Conservation (phyloP, 768 basidiomycete genomes). For the Lyophyllum semitale region DNA sequence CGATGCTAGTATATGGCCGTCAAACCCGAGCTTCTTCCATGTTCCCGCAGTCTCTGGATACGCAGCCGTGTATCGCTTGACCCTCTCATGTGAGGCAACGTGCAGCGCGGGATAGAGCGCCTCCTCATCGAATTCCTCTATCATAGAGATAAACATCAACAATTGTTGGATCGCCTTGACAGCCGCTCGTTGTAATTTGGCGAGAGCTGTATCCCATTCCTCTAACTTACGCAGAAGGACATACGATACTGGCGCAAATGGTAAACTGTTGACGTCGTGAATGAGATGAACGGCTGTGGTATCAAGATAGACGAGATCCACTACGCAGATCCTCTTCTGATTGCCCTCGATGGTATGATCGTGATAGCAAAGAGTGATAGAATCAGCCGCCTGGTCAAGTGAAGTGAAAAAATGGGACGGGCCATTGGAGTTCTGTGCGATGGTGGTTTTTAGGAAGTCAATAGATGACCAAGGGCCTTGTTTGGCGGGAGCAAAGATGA, state of each 20-base stretch:
- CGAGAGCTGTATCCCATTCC: constrained; percentile 1
- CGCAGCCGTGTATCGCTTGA: neutral
- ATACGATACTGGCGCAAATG: constrained; percentile 7
- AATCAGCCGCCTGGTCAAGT: no score
- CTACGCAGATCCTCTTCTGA: neutral
- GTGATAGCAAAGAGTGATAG: constrained; percentile 1
- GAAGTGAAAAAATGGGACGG: constrained; percentile 2
- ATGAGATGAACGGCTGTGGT: constrained; percentile 1
- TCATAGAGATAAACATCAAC: neutral
- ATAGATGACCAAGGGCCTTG: neutral
- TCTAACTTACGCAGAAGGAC: constrained; percentile 9
- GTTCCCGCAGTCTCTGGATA: neutral
- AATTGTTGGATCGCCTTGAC: neutral
- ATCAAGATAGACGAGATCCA: constrained; percentile 2
- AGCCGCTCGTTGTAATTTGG: neutral
- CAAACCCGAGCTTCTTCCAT: constrained; percentile 14
- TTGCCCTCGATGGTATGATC: neutral
- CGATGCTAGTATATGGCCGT: neutral
- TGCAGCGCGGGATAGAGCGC: neutral
- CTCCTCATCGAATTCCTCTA: neutral
- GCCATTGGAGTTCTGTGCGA: constrained; percentile 2
- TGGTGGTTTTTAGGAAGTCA: constrained; percentile 1
- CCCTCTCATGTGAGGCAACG: neutral
- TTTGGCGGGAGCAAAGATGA: constrained; percentile 2
- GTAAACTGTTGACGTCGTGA: neutral